Base-by-base conservation (phyloP, 1,139 yeast species). In the Eremothecium sinecaudum region DNA sequence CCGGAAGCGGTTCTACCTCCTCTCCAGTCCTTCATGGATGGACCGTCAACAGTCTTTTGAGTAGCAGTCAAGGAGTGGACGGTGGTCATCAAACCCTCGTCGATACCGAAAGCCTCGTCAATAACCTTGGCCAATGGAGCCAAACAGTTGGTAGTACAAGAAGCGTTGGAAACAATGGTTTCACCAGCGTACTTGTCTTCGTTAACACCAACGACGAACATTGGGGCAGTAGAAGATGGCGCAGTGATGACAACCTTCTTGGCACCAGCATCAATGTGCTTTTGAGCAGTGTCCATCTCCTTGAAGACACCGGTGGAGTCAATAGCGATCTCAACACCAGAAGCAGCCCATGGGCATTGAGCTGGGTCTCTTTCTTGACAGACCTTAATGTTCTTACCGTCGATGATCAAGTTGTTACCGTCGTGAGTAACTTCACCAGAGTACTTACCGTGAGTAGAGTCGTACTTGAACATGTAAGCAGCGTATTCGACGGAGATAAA, bases 21-120 rank as follows among this genome's bases (percentile, higher is more conserved):
- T 79, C 92, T 79, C 92, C 92, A 80, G 72, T 80, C 92, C 73
- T 80, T 80, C 75, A 79, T 86, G 66, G 92, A 80, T 63, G 92
- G 87, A 74, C 92, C 92, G 64, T 80, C 92, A 50, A 80, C 92
- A 45, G 90, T 79, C 75, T 80, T 80, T 67, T 80, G 92, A 50
- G 92, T 79, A 50, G 92, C 92, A 53, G 92, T 80, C 66, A 80
- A 74, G 59, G 90, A 79, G 73, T 80, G 92, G 51, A 80, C 84
- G 46, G 92, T 80, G 69, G 92, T 80, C 92, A 80, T 80, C 63
- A 80, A 73, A 68, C 87, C 92, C 61, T 79, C 81, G 61, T 79
- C 82, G 57, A 80, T 78, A 57, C 87, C 86, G 63, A 77, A 80
- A 50, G 63, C 67, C 61, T 80, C 90, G 70, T 80, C 71, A 58